Percentiles rank a stretch among this genome's conserved stretches.
Conservation (phyloP, 768 basidiomycete genomes). For the Collybiopsis confluens region DNA sequence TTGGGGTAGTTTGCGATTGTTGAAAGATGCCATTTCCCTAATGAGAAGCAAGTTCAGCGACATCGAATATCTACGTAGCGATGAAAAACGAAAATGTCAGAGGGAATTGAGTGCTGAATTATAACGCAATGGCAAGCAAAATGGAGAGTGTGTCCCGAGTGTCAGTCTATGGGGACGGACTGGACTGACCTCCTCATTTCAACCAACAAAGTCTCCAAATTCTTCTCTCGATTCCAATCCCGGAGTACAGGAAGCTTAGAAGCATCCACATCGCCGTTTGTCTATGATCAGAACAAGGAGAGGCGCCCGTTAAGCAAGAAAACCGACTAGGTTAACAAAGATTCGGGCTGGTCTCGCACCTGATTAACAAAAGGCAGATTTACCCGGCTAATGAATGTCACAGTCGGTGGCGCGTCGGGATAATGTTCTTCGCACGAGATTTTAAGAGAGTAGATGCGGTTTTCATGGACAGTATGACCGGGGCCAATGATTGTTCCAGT, state of each 20-base stretch:
- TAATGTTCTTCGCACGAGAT: slow-evolving; percentile 78
- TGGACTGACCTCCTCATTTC: slow-evolving; percentile 80
- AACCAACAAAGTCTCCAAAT: slow-evolving; percentile 87
- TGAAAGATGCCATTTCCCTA: slow-evolving; percentile 93
- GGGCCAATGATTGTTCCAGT: slow-evolving; percentile 99
- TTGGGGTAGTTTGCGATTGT: slow-evolving; percentile 92
- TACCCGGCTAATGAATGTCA: slow-evolving; percentile 85
- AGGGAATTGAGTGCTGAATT: no score
- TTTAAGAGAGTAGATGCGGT: slow-evolving; percentile 94
- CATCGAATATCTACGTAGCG: no score
- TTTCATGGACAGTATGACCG: slow-evolving; percentile 97
- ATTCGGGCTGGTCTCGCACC: no score
- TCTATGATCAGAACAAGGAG: slow-evolving; percentile 1
- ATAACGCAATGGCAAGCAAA: no score
- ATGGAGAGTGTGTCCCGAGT: no score
- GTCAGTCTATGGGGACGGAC: no score
- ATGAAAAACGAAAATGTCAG: no score
- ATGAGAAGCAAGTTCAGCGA: background rate
- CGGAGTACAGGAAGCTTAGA: slow-evolving; percentile 66
- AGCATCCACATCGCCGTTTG: slow-evolving; percentile 75
- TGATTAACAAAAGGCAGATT: slow-evolving; percentile 90
- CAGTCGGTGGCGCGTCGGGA: slow-evolving; percentile 72
- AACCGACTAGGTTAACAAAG: no score
- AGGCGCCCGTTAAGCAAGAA: background rate
- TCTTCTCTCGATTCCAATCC: slow-evolving; percentile 71